phyloP scores from a whole-genome alignment of 345 rosid genomes.

The Chamaenerion angustifolium region DNA sequence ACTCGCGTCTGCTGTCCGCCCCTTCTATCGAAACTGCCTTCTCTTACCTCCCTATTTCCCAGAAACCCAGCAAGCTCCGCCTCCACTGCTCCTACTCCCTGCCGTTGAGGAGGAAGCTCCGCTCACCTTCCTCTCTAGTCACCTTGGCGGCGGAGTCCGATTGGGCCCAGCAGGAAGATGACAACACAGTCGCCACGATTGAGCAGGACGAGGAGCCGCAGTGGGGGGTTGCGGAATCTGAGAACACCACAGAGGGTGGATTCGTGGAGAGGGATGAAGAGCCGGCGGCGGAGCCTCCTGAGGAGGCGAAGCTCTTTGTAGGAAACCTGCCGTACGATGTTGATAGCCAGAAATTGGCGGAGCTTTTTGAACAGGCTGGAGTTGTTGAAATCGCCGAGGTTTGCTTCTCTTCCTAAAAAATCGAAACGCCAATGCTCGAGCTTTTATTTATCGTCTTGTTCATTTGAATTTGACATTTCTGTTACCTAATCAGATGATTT shows the following conservation, averaged over 20 bases:
- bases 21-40: slow-evolving; percentile 32
- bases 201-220: slow-evolving; percentile 7
- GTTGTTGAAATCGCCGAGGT: slow-evolving; percentile 96
- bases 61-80: slow-evolving; percentile 8
- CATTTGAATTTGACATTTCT: no score
- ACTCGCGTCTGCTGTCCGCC: slow-evolving; percentile 32
- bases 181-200: slow-evolving; percentile 19
- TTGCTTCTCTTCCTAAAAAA: neutral
- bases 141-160: slow-evolving; percentile 50
- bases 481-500: no score
- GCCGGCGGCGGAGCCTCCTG: slow-evolving; percentile 39
- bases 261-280: slow-evolving; percentile 13
- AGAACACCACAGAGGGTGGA: slow-evolving; percentile 15
- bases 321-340: slow-evolving; percentile 80
- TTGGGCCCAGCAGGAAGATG: slow-evolving; percentile 35
- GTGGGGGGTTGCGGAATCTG: slow-evolving; percentile 13
- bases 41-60: slow-evolving; percentile 19
- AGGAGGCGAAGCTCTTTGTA: slow-evolving; percentile 76
- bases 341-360: slow-evolving; percentile 68
- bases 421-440: no score
- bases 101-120: slow-evolving; percentile 32
- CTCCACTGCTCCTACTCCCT: slow-evolving; percentile 16
- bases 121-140: slow-evolving; percentile 18
- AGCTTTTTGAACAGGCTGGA: slow-evolving; percentile 82
- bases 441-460: no score